Conservation (phyloP, 768 basidiomycete species). For the Fomitopsis pulvina region DNA sequence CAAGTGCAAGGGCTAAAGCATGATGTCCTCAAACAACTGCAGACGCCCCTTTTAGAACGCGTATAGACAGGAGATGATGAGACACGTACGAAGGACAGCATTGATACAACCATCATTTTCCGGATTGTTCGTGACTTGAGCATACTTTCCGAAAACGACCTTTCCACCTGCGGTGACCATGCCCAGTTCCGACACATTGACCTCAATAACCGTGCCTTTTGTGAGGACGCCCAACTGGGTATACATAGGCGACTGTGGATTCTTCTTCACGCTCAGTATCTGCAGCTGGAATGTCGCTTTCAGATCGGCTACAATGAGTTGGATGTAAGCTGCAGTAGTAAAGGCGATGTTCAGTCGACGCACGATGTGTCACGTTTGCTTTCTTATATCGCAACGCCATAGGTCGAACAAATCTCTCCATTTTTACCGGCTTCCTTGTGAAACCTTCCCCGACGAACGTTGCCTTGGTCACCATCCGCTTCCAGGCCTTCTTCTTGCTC, state of each 20-base stretch:
- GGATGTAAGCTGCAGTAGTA: background rate
- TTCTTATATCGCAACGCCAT: constrained; percentile 98
- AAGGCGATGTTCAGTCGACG: constrained; percentile 17
- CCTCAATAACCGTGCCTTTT: constrained; percentile 97
- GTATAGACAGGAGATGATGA: background rate
- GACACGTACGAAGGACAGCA: constrained; percentile 75
- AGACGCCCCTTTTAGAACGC: too few species aligned
- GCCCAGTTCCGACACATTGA: constrained; percentile 97
- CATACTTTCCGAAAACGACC: constrained; percentile 89
- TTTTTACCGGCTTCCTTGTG: constrained; percentile 97
- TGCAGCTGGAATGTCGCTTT: constrained; percentile 99
- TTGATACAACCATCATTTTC: constrained; percentile 98
- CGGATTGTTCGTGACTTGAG: constrained; percentile 90
- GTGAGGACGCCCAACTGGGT: constrained; percentile 95
- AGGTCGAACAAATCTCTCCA: constrained; percentile 96
- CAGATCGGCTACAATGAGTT: constrained; percentile 62
- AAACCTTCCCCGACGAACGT: constrained; percentile 98
- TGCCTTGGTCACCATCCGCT: constrained; percentile 98
- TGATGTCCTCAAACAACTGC: too few species aligned
- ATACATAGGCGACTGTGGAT: constrained; percentile 98
- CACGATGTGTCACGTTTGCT: constrained; percentile 98
- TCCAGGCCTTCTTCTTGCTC: constrained; percentile 94
- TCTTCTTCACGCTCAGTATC: constrained; percentile 98
- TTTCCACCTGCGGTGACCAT: constrained; percentile 98
- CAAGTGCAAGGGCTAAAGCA: too few species aligned